Percentiles rank a stretch among this genome's conserved stretches.
Conservation (phyloP, 768 basidiomycete genomes). For the Rhizopogon sp. region DNA sequence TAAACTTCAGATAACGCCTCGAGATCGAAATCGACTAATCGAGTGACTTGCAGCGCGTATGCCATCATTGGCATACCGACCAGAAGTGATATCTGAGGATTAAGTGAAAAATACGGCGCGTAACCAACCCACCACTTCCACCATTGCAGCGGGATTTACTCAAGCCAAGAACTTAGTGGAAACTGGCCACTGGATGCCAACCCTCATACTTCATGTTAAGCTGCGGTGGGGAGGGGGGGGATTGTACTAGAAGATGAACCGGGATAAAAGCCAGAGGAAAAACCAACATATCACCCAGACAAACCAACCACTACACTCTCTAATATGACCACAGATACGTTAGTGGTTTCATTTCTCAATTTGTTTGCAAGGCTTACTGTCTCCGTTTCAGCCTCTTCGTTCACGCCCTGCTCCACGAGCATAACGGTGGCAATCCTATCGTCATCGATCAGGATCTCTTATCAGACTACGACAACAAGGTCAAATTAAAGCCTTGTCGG, state of each 20-base stretch:
- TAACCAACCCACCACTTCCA: not conserved
- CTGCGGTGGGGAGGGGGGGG: not conserved
- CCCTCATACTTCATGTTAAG: too few species aligned
- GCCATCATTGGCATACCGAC: not conserved
- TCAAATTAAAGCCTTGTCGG: not conserved
- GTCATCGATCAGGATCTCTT: not conserved
- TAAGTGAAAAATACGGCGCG: not conserved
- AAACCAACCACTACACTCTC: not conserved
- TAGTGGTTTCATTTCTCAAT: not conserved
- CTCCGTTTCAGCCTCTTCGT: not conserved
- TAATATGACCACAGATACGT: not conserved
- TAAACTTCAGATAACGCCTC: not conserved
- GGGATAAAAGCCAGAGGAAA: not conserved
- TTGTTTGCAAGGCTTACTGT: not conserved
- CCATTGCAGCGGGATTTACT: not conserved
- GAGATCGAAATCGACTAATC: too few species aligned
- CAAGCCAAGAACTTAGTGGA: not conserved
- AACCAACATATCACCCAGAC: not conserved
- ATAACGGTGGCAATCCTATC: not conserved
- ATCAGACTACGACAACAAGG: not conserved
- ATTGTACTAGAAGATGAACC: not conserved
- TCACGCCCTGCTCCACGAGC: not conserved
- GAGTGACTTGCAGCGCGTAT: not conserved
- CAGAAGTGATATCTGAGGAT: not conserved
- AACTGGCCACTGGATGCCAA: not conserved